Base-by-base conservation (phyloP, 352 stramenopile genomes). In the Phytophthora litchii region DNA sequence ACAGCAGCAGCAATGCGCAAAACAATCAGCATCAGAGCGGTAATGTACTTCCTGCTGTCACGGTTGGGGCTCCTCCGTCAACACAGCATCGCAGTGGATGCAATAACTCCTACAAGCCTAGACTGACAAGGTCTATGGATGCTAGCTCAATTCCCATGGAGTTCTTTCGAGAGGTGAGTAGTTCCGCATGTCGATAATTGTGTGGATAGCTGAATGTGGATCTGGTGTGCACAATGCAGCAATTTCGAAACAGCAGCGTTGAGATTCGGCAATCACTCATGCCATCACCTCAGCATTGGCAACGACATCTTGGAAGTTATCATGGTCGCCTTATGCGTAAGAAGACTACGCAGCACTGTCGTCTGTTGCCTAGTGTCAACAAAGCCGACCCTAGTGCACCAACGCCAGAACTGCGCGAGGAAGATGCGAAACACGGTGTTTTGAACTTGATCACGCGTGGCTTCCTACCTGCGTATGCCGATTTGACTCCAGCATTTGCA, bases 391-490 rank as follows among this genome's bases (percentile, higher is more conserved):
- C 84, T 23, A 69, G 56, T 19, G 83, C 70, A 13, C 66, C 77
- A 5, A 62, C 71, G 5, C 85, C 85, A 1, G 71, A 85, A 31
- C 61, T 94, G 3, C 61, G 60, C 21, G 79, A 79, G 20, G 72
- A 81, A 16, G 85, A 94, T 46, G 83, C 81, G 5, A 74, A 75
- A 19, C 60, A 74, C 35, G 85, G 85, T 14, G 72, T 94, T 31
- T 63, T 91, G 17, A 86, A 81, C 52, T 64, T 94, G 8, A 47
- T 92, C 35, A 89, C 86, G 19, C 76, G 85, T 29, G 83, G 85
- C 9, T 92, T 92, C 41, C 25, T 94, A 13, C 79, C 85, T 16
- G 54, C 72, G 0, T 70, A 77, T 9, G 71, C 76, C 1, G 83
- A 94, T 54, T 56, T 92, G 20, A 90, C 83, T 3, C 78, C 77